Conservation (phyloP, 495 filamentous ascomycete species). For the Talaromyces adpressus region DNA sequence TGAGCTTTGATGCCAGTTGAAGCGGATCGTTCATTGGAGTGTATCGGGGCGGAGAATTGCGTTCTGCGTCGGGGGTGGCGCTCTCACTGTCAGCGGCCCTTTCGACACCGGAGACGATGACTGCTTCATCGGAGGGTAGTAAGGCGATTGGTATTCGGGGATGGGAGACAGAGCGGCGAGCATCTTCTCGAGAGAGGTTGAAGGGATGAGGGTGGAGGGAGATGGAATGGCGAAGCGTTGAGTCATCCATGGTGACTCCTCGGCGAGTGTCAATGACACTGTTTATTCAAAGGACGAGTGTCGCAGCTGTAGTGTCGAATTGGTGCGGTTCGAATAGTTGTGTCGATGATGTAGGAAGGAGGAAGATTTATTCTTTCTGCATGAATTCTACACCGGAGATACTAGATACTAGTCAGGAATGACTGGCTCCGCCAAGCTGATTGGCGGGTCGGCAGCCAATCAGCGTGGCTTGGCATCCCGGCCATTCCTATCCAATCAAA, state of each 20-base stretch:
- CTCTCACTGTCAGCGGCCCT: neutral
- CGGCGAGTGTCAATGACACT: neutral
- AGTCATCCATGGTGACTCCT: constrained; percentile 1
- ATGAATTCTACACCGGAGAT: neutral
- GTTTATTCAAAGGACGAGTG: neutral
- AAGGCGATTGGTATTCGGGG: neutral
- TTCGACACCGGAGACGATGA: neutral
- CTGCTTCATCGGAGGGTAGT: neutral
- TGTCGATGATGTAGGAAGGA: neutral
- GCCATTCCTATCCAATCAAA: neutral
- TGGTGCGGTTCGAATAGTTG: neutral
- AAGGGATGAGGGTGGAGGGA: constrained; percentile 12
- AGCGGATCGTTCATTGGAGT: constrained; percentile 69
- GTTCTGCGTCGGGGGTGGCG: constrained; percentile 54
- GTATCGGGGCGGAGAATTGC: constrained; percentile 52
- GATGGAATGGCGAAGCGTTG: constrained; percentile 10
- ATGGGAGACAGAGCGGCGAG: neutral
- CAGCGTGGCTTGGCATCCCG: neutral
- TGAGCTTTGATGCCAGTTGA: constrained; percentile 69
- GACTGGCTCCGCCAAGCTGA: neutral
- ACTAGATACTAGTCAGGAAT: neutral
- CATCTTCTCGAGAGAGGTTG: constrained; percentile 3
- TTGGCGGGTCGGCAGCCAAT: neutral
- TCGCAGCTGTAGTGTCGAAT: neutral
- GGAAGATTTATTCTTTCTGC: neutral